Percentiles rank a stretch among this genome's conserved stretches.
Conservation (phyloP, 768 basidiomycete genomes). For the Suillus occidentalis region DNA sequence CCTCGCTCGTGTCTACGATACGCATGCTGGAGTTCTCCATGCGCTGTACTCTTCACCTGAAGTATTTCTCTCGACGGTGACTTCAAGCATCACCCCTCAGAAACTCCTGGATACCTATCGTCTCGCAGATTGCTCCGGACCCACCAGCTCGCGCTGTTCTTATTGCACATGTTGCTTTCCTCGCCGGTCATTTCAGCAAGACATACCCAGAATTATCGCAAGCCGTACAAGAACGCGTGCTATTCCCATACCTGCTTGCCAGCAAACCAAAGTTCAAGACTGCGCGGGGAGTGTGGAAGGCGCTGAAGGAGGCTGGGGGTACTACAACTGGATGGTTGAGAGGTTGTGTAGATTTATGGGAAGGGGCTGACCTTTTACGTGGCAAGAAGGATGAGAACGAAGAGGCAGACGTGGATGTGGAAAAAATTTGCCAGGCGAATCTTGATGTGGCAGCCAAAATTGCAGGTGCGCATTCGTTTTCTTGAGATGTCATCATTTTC, state of each 20-base stretch:
- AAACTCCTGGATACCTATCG: conserved; percentile 23
- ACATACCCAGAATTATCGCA: conserved; percentile 26
- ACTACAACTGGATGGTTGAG: conserved; percentile 42
- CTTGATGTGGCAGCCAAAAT: conserved; percentile 56
- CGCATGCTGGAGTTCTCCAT: conserved; percentile 57
- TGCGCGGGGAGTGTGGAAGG: conserved; percentile 68
- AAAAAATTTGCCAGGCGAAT: conserved; percentile 55
- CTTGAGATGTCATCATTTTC: not conserved
- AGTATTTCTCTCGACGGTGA: conserved; percentile 40
- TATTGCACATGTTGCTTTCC: conserved; percentile 56
- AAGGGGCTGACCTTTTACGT: conserved; percentile 26
- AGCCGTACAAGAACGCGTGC: conserved; percentile 46
- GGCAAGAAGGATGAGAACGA: conserved; percentile 27
- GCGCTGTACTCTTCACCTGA: conserved; percentile 60
- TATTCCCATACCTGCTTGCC: conserved; percentile 76
- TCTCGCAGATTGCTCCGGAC: conserved; percentile 28
- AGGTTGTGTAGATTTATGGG: conserved; percentile 53
- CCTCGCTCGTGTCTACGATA: conserved; percentile 68
- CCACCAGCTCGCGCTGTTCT: conserved; percentile 54
- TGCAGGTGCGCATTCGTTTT: conserved; percentile 49
- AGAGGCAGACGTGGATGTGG: conserved; percentile 32
- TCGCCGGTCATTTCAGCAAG: conserved; percentile 45
- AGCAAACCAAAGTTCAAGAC: conserved; percentile 72
- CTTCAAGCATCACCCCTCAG: conserved; percentile 18
- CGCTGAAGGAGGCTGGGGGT: conserved; percentile 43